phyloP scores from a whole-genome alignment of 75 land plant genomes.

The Selaginella moellendorffii region DNA sequence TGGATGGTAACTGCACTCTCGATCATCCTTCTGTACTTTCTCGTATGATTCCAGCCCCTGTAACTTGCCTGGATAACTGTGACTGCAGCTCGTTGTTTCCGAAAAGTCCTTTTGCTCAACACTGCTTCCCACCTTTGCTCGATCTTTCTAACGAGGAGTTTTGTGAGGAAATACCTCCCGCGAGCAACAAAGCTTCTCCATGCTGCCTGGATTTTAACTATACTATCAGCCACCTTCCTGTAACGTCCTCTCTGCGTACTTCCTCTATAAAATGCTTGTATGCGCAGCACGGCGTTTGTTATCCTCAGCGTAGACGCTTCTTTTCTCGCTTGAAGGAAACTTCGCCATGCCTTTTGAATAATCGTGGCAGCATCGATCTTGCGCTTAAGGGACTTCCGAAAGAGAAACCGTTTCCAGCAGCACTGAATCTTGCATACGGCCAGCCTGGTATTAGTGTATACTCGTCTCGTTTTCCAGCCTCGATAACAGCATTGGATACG shows the following conservation, averaged over 20 bases:
- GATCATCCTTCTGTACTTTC: not conserved
- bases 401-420: constrained; percentile 18
- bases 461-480: constrained; percentile 2
- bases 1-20: not conserved
- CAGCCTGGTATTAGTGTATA: constrained; percentile 11
- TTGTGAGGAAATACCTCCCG: no score
- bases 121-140: not conserved
- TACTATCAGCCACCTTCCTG: not conserved
- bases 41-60: constrained; percentile 27
- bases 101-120: constrained; percentile 3
- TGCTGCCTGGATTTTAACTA: not conserved
- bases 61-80: constrained; percentile 25
- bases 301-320: no score
- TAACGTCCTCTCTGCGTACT: no score
- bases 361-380: constrained; percentile 12
- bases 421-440: constrained; percentile 35
- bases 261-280: no score
- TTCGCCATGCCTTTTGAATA: constrained; percentile 1
- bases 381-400: not conserved
- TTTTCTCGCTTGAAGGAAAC: no score
- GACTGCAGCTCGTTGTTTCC: constrained; percentile 12
- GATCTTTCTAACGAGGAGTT: no score
- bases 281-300: no score
- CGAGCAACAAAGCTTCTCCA: not conserved
- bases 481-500: constrained; percentile 34